Percentiles rank a stretch among this genome's conserved stretches.
phyloP scores from a whole-genome alignment of 2,329 filamentous ascomycete genomes.

The Xylariaceae sp. region DNA sequence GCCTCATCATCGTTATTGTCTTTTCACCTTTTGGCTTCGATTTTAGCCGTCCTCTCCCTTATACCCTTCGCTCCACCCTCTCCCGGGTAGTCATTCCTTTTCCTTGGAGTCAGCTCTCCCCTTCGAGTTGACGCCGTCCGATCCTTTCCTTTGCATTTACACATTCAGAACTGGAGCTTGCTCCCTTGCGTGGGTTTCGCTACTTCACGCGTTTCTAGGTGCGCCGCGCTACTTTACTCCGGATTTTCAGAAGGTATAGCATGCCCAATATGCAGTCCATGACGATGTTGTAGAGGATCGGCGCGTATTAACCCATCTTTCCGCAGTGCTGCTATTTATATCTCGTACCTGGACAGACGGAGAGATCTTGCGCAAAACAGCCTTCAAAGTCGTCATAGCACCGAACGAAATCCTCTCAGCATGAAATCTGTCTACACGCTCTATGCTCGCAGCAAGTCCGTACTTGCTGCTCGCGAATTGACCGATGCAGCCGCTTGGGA shows the following conservation, averaged over 20 bases:
- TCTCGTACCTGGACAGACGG: constrained; percentile 21
- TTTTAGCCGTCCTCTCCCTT: constrained; percentile 28
- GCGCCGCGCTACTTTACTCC: neutral
- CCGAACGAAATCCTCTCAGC: constrained; percentile 18
- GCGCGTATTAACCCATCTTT: constrained; percentile 7
- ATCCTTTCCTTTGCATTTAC: constrained; percentile 37
- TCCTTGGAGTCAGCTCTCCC: constrained; percentile 41
- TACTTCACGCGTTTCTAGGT: constrained; percentile 7
- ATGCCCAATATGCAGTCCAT: neutral
- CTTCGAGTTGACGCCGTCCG: constrained; percentile 44
- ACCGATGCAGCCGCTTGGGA: constrained; percentile 39
- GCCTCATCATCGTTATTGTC: constrained; percentile 19
- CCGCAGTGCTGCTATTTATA: constrained; percentile 13
- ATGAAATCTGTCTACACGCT: constrained; percentile 35
- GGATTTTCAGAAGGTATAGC: neutral
- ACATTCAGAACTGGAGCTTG: constrained; percentile 28
- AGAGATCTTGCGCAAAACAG: constrained; percentile 23
- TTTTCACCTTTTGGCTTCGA: constrained; percentile 23
- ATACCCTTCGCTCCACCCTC: constrained; percentile 31
- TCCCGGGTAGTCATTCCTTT: constrained; percentile 35
- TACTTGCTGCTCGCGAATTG: constrained; percentile 46
- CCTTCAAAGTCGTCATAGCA: constrained; percentile 18
- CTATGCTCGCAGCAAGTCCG: constrained; percentile 36
- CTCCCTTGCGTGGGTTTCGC: constrained; percentile 29
- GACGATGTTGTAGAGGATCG: neutral